Evolutionary conservation across 306 rosid species (phyloP).

Genomic region (Crotalaria pallida): DNA sequence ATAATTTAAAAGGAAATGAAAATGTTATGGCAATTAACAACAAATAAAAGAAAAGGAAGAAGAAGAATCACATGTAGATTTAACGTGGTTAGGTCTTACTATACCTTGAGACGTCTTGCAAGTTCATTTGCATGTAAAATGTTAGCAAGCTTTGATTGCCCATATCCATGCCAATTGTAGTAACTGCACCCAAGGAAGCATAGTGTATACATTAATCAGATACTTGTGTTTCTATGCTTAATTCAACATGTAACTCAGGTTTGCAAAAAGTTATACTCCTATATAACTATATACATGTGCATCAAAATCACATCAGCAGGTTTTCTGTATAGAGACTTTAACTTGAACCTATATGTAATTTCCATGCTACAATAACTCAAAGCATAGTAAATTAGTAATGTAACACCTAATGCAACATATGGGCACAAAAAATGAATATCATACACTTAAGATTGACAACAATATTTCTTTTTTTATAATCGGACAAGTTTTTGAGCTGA

Average conservation of each 20-base stretch:
- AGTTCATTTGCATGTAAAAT: constrained; percentile 57
- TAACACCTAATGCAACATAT: background rate
- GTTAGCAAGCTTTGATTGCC: constrained; percentile 93
- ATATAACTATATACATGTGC: background rate
- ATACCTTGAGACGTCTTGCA: constrained; percentile 54
- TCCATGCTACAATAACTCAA: background rate
- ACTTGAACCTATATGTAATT: background rate
- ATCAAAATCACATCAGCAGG: background rate
- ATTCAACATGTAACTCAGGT: background rate
- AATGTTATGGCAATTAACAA: too few relatives aligned
- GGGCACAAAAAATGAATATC: background rate
- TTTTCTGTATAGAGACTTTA: background rate
- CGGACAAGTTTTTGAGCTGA: background rate
- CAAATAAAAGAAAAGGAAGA: too few relatives aligned
- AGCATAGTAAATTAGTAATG: background rate
- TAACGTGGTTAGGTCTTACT: background rate
- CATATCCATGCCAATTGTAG: constrained; percentile 51
- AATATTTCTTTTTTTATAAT: background rate
- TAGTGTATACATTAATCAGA: background rate
- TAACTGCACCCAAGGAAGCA: constrained; percentile 39
- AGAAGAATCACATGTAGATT: background rate
- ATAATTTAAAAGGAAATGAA: background rate
- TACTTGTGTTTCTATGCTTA: background rate
- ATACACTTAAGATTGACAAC: background rate
- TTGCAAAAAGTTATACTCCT: too few relatives aligned